A percentile compares a stretch with the other conserved stretches of the same genome.
These are phyloP conservation scores for Vaucheria bursata DNA, from an alignment of 352 stramenopile species.

Conservation along the genomic window DNA sequence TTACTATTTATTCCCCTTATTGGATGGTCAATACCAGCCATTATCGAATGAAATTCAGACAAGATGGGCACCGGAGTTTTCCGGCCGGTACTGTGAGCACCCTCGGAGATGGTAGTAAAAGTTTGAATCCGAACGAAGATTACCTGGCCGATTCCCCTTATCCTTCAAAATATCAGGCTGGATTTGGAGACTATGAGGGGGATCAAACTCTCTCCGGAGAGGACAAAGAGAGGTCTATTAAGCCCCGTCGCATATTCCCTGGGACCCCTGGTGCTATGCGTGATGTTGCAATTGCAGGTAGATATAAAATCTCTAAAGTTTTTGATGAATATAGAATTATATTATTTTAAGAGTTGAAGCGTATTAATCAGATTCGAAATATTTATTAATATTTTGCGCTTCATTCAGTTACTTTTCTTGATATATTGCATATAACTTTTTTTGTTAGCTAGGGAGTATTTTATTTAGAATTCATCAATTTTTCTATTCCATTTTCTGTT, in stretches of 20 bases:
- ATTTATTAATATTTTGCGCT: no score
- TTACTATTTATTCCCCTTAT: slow-evolving; percentile 67
- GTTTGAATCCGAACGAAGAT: slow-evolving; percentile 33
- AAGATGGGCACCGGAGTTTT: slow-evolving; percentile 34
- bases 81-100: slow-evolving; percentile 41
- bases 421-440: no score
- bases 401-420: no score
- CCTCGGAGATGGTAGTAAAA: slow-evolving; percentile 17
- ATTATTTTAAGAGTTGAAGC: no score
- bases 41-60: slow-evolving; percentile 56
- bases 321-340: no score
- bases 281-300: neutral
- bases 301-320: neutral
- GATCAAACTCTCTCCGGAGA: neutral
- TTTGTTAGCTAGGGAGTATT: no score
- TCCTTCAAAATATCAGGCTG: neutral
- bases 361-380: no score
- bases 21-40: slow-evolving; percentile 79
- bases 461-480: no score
- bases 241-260: neutral
- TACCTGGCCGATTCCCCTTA: neutral
- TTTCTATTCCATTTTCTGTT: no score
- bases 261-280: neutral
- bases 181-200: neutral
- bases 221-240: neutral